These are phyloP conservation scores for Acrocalymma vagum DNA, from an alignment of 2,329 filamentous ascomycete genomes.

Conservation along the genomic window DNA sequence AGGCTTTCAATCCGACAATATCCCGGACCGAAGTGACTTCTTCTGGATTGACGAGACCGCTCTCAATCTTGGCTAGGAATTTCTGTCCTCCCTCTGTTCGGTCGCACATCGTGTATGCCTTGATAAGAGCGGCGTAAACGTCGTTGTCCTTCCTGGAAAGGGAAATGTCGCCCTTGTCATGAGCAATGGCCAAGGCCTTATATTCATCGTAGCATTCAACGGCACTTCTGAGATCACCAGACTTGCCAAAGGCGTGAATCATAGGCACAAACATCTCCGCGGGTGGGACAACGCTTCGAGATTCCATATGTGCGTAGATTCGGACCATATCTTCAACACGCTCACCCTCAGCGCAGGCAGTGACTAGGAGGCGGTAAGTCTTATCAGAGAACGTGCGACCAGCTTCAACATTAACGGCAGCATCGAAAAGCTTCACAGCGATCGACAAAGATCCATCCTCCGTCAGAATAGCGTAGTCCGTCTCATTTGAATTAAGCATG, in stretches of 20 bases:
- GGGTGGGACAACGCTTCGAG: constrained; percentile 74
- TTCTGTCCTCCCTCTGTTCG: constrained; percentile 82
- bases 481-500: constrained; percentile 86
- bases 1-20: constrained; percentile 74
- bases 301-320: constrained; percentile 91
- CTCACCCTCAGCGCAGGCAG: constrained; percentile 83
- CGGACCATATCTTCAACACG: constrained; percentile 88
- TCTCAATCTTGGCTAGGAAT: constrained; percentile 83
- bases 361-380: constrained; percentile 85
- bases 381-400: constrained; percentile 76
- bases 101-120: constrained; percentile 84
- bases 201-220: constrained; percentile 98
- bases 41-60: constrained; percentile 57
- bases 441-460: constrained; percentile 89
- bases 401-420: constrained; percentile 70
- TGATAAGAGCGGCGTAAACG: constrained; percentile 91
- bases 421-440: constrained; percentile 85
- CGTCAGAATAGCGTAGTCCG: constrained; percentile 83
- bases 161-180: constrained; percentile 76
- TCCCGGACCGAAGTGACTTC: constrained; percentile 72
- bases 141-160: constrained; percentile 79
- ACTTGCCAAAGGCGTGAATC: constrained; percentile 90
- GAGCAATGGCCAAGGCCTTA: constrained; percentile 83
- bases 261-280: constrained; percentile 88
- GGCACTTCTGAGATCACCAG: constrained; percentile 83